Conservation (phyloP, 164 flowering plant genomes). For the Annona cherimola region DNA sequence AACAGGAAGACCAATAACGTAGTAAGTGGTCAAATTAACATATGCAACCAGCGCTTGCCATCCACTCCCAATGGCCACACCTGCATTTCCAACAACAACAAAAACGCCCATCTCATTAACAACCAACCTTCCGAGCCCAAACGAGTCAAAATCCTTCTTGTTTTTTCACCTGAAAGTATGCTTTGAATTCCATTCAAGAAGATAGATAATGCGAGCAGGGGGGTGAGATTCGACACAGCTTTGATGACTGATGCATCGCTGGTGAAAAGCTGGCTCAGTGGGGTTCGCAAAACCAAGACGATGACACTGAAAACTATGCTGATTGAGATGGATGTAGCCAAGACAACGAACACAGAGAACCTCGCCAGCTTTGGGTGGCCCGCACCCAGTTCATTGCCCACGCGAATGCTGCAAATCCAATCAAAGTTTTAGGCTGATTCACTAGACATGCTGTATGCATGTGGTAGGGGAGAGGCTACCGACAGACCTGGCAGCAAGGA, state of each 20-base stretch:
- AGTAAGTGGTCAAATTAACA: conserved; percentile 66
- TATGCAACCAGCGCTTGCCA: conserved; percentile 90
- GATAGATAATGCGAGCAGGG: conserved; percentile 54
- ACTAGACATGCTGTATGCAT: neutral
- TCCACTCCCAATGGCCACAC: conserved; percentile 89
- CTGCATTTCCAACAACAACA: conserved; percentile 21
- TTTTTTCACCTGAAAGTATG: conserved; percentile 46
- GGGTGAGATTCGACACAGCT: conserved; percentile 44
- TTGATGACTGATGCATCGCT: conserved; percentile 33
- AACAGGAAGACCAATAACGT: conserved; percentile 69
- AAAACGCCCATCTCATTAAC: no score
- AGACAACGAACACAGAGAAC: conserved; percentile 51
- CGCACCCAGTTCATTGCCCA: conserved; percentile 58
- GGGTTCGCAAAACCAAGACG: conserved; percentile 31
- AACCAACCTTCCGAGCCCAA: no score
- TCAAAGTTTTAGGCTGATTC: neutral
- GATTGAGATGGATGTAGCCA: conserved; percentile 36
- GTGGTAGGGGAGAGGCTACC: no score
- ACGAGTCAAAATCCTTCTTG: no score
- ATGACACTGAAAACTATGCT: conserved; percentile 41
- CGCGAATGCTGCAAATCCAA: conserved; percentile 34
- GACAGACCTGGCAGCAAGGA: conserved; percentile 48
- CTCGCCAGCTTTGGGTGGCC: conserved; percentile 41
- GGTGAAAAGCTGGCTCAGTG: conserved; percentile 49
- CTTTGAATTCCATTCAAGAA: conserved; percentile 63